These are phyloP conservation scores for Pythium rishiriense DNA, from an alignment of 352 stramenopile species.

Conservation along the genomic window DNA sequence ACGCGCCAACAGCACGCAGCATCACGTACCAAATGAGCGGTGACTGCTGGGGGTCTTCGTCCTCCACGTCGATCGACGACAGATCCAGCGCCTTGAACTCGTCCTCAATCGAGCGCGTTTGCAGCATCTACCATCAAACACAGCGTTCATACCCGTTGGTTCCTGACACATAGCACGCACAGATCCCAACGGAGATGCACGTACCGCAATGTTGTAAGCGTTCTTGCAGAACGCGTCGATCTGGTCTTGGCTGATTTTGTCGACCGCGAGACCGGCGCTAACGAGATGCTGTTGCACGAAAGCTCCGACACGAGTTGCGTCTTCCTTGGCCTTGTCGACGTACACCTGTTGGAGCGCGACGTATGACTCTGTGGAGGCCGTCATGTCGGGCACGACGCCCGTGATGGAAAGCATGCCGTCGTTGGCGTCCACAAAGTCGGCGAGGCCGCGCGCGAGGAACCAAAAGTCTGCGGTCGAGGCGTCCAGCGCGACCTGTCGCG, in stretches of 20 bases:
- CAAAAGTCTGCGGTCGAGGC: slow-evolving; percentile 70
- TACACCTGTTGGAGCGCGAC: slow-evolving; percentile 95
- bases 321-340: slow-evolving; percentile 83
- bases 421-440: slow-evolving; percentile 77
- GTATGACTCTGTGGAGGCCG: slow-evolving; percentile 93
- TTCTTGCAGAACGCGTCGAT: slow-evolving; percentile 94
- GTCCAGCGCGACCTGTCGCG: slow-evolving; percentile 38
- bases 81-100: slow-evolving; percentile 78
- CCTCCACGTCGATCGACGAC: slow-evolving; percentile 68
- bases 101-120: slow-evolving; percentile 81
- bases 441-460: slow-evolving; percentile 71
- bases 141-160: not conserved
- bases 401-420: slow-evolving; percentile 78
- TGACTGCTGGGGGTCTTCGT: slow-evolving; percentile 86
- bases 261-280: slow-evolving; percentile 29
- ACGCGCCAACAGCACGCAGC: slow-evolving; percentile 75
- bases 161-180: not conserved
- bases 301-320: slow-evolving; percentile 45
- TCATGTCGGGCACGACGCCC: slow-evolving; percentile 97
- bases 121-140: slow-evolving; percentile 42
- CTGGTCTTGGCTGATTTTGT: slow-evolving; percentile 59
- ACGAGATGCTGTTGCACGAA: slow-evolving; percentile 39
- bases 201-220: slow-evolving; percentile 80
- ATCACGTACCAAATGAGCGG: slow-evolving; percentile 95
- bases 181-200: not conserved